Conservation (phyloP, 176 grass and related monocot species). For the Neostapfia colusana region DNA sequence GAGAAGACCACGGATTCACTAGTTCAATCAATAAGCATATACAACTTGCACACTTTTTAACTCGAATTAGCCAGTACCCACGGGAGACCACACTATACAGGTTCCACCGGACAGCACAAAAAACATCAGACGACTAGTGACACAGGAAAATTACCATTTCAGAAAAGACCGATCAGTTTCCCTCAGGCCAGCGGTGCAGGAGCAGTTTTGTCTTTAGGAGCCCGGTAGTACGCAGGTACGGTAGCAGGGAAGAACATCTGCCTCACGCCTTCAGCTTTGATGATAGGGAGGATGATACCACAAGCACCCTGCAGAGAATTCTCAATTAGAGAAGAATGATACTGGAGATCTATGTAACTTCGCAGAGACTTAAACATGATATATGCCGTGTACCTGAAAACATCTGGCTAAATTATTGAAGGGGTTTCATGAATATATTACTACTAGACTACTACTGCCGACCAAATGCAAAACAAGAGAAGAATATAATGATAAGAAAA, state of each 20-base stretch:
- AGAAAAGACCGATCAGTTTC: not conserved
- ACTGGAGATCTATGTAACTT: not conserved
- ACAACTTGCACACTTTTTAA: conserved; percentile 11
- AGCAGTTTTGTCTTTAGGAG: conserved; percentile 33
- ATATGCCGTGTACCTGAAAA: not conserved
- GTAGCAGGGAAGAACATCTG: conserved; percentile 99
- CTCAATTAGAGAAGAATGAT: conserved; percentile 2
- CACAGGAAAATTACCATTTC: conserved; percentile 29
- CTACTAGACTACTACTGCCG: not conserved
- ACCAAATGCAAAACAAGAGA: conserved; percentile 1
- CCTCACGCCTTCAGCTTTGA: conserved; percentile 93
- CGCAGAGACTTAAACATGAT: too few species aligned
- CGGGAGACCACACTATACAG: conserved; percentile 26
- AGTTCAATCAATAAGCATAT: conserved; percentile 20
- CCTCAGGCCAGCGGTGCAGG: not conserved
- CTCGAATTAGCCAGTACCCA: conserved; percentile 1
- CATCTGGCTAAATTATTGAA: not conserved
- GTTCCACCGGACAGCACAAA: conserved; percentile 27
- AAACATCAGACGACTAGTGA: not conserved
- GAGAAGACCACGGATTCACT: not conserved
- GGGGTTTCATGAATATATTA: not conserved
- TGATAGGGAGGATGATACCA: conserved; percentile 93
- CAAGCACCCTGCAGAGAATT: conserved; percentile 62
- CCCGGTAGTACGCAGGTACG: conserved; percentile 79
- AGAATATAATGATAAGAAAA: not conserved